Conservation (phyloP, 139 green algal species). For the Chlorella ohadii region DNA sequence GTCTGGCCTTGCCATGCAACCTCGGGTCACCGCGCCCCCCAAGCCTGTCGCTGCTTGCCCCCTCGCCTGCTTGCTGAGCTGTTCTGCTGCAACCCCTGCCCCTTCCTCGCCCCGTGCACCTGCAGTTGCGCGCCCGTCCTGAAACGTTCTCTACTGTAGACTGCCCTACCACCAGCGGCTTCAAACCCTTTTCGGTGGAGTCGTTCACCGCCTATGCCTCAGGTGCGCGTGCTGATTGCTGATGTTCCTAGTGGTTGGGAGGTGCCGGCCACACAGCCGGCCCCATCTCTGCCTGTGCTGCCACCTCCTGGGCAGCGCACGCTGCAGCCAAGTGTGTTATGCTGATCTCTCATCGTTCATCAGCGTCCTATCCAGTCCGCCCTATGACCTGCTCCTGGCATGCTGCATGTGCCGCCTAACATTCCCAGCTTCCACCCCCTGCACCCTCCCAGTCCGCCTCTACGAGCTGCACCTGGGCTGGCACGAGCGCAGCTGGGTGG, state of each 20-base stretch:
- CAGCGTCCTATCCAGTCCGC: no score
- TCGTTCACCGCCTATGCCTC: conserved; percentile 1
- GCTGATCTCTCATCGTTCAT: no score
- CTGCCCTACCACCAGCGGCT: conserved; percentile 24
- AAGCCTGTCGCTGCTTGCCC: neutral
- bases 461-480: neutral
- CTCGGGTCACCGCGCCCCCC: no score
- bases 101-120: neutral
- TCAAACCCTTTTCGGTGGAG: conserved; percentile 14
- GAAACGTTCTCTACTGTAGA: conserved; percentile 6
- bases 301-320: no score
- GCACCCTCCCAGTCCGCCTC: conserved; percentile 12
- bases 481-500: neutral
- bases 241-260: no score
- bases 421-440: neutral
- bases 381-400: no score
- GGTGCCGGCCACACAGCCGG: no score
- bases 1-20: no score
- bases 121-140: neutral
- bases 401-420: neutral
- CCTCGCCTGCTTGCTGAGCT: neutral
- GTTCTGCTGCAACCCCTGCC: neutral
- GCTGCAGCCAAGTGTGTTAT: no score
- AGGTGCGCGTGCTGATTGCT: neutral
- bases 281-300: no score